Conservation (phyloP, 768 basidiomycete genomes). For the Daedaleopsis sinensis region DNA sequence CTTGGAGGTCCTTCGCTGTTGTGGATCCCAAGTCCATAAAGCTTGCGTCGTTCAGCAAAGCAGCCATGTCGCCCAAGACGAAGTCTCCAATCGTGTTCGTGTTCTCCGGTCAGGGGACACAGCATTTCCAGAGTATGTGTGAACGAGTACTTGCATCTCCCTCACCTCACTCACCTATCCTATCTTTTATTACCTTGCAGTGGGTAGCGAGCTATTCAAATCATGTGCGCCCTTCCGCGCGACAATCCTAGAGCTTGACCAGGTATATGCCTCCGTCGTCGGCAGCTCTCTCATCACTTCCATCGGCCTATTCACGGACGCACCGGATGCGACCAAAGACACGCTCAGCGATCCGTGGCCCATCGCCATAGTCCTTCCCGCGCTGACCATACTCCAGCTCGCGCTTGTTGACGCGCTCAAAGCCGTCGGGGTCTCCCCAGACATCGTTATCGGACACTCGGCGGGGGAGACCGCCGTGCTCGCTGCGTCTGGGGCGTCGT, state of each 20-base stretch:
- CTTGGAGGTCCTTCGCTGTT: conserved; percentile 23
- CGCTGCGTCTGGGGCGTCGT: conserved; percentile 46
- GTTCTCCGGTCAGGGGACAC: conserved; percentile 45
- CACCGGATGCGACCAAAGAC: conserved; percentile 1
- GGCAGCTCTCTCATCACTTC: conserved; percentile 40
- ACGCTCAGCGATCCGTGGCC: conserved; percentile 30
- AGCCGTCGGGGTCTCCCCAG: conserved; percentile 40
- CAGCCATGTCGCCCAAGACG: conserved; percentile 31
- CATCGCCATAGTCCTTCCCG: conserved; percentile 42
- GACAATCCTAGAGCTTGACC: conserved; percentile 42
- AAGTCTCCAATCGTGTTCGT: conserved; percentile 39
- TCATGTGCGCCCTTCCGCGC: conserved; percentile 40
- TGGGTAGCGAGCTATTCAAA: conserved; percentile 42
- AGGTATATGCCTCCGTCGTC: conserved; percentile 30
- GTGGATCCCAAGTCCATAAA: neutral
- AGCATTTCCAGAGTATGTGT: conserved; percentile 41
- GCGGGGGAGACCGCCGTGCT: conserved; percentile 49
- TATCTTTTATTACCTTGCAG: conserved; percentile 25
- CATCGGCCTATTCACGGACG: conserved; percentile 40
- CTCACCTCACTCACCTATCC: neutral
- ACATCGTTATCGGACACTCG: conserved; percentile 48
- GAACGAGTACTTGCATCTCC: neutral
- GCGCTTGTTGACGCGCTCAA: conserved; percentile 45
- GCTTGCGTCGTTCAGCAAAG: conserved; percentile 28
- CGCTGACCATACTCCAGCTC: conserved; percentile 49